Base-by-base conservation (phyloP, 345 rosid genomes). In the Citrus maxima region DNA sequence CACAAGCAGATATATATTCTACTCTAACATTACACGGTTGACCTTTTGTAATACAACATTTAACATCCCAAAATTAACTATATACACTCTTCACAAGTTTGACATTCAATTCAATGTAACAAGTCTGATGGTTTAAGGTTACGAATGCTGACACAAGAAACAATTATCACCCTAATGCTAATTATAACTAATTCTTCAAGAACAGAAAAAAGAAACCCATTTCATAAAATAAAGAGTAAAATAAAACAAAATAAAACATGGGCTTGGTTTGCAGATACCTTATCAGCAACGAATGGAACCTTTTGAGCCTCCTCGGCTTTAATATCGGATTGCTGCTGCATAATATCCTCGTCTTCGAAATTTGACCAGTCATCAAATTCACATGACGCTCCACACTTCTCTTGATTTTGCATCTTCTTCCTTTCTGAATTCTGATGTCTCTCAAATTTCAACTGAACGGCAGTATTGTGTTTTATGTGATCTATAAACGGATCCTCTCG, bases 201-300 rank as follows among this genome's bases (percentile, higher is more conserved):
- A 40, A 27, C 58, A 54, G 32, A 28, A 55, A 22, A 60, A 40
- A 40, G 13, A 40, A 40, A 28, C 72, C 49, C n/a, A 21, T 19
- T 19, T 74, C 35, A 10, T 46, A 79, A 55, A 34, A 62, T 27
- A 54, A 30, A 4, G 61, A 42, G 2, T 18, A 32, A 58, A 58
- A 82, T 54, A 76, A 51, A 66, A 42, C 18, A 30, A 6, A 68
- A 51, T 1, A 38, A 61, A 34, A 34, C 46, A 28, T 10, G 22
- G 66, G 67, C 38, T 27, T 19, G 51, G 64, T 30, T 32, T 37
- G 67, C 37, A 68, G 88, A 14, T 80, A 80, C 98, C 97, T 94
- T 96, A 74, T 96, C 95, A 61, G 94, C 97, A 28, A 96, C 93
- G 70, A 89, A 94, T 8, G 95, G 92, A 73, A 88, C 70, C 79